Percentiles rank a stretch among this genome's conserved stretches.
Conservation (phyloP, 257 asterid genomes). For the Nicotiana attenuata region DNA sequence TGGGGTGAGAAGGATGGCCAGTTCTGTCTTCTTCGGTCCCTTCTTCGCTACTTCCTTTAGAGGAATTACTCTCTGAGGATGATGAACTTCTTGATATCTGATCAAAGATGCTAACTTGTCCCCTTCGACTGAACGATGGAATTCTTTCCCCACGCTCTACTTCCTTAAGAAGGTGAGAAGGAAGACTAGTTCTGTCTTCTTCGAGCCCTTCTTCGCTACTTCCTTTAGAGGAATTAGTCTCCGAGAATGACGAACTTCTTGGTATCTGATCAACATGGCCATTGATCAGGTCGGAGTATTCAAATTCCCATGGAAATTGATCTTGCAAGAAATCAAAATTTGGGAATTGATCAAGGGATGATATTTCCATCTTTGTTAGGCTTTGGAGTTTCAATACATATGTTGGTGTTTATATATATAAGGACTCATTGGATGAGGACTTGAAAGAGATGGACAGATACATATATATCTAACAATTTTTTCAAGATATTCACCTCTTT, state of each 20-base stretch:
- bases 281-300: not conserved
- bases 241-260: not conserved
- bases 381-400: not conserved
- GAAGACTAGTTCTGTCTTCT: too few species aligned
- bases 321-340: not conserved
- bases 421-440: not conserved
- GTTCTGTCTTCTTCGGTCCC: not conserved
- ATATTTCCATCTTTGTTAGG: not conserved
- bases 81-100: not conserved
- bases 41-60: too few species aligned
- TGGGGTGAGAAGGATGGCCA: not conserved
- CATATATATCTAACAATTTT: not conserved
- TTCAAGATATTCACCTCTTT: not conserved
- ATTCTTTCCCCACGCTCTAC: not conserved
- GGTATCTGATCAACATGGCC: not conserved
- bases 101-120: too few species aligned
- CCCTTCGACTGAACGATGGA: too few species aligned
- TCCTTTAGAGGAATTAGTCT: not conserved
- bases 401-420: not conserved
- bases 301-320: not conserved
- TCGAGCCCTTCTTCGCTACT: too few species aligned
- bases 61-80: not conserved
- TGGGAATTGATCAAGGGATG: not conserved
- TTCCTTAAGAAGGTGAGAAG: too few species aligned
- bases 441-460: not conserved